Evolutionary conservation across 139 green algal species (phyloP).

Genomic region (Picochlorum costavermella): DNA sequence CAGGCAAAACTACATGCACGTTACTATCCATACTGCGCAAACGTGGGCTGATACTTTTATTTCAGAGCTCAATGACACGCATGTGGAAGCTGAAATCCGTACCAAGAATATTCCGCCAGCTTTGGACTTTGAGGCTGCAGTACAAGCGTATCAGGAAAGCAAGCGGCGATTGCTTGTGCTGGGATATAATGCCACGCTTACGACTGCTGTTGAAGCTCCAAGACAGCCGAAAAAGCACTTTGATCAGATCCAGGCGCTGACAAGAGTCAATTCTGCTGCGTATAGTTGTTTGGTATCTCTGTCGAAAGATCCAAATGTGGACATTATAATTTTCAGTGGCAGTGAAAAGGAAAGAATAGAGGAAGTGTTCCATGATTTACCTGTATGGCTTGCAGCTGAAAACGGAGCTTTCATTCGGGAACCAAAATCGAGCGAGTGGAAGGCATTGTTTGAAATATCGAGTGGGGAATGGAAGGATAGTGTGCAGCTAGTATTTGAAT

Average conservation of each 20-base stretch:
- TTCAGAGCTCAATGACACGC: constrained; percentile 94
- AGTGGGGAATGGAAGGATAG: constrained; percentile 90
- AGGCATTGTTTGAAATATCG: constrained; percentile 56
- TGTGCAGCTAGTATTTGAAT: constrained; percentile 93
- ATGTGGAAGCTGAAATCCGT: constrained; percentile 92
- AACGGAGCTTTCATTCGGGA: constrained; percentile 89
- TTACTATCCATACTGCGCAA: constrained; percentile 78
- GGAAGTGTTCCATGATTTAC: constrained; percentile 68
- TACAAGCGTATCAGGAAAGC: constrained; percentile 39
- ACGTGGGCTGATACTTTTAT: constrained; percentile 98
- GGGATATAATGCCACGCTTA: constrained; percentile 96
- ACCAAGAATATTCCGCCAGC: constrained; percentile 71
- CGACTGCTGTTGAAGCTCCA: constrained; percentile 63
- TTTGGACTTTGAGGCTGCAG: constrained; percentile 44
- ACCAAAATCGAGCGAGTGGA: constrained; percentile 48
- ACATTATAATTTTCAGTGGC: constrained; percentile 79
- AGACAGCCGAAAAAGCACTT: constrained; percentile 71
- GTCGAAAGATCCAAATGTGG: constrained; percentile 37
- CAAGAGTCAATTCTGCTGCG: constrained; percentile 35
- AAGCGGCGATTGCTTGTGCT: constrained; percentile 70
- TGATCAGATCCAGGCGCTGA: constrained; percentile 48
- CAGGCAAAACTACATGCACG: constrained; percentile 92
- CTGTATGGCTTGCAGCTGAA: constrained; percentile 91
- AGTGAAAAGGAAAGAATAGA: constrained; percentile 61
- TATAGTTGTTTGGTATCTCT: constrained; percentile 40